Evolutionary conservation across 2,329 filamentous ascomycete species (phyloP), one percentile per base, ranked within the genome.

Genomic region (Xylariaceae sp.): DNA sequence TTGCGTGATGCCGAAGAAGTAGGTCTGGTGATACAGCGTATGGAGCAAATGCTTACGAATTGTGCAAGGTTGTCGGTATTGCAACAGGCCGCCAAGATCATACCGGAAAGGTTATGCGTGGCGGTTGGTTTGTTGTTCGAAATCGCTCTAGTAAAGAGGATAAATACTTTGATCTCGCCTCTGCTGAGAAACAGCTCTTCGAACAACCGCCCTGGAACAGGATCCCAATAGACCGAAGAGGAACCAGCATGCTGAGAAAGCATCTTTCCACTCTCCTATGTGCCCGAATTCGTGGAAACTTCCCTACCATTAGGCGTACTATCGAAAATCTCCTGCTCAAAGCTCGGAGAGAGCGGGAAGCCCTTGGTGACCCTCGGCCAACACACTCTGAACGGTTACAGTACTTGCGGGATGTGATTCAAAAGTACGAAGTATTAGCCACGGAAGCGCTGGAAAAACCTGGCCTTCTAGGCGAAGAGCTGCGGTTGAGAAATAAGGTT

Each of bases 51-150:
- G 3, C 13, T 3, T 35, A 15, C n/a, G 8, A 40, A 41, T 41
- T 35, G 1, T 32, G 29, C 30, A 46, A 55, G 58, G 58, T 61
- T 21, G 48, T 58, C 13, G 18, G 20, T 3, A 55, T 59, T 13
- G 57, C 55, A 6, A 60, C 62, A 23, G 35, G 41, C 16, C 48
- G 37, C 61, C 15, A 49, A 64, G 11, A 45, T 20, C 48, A 45
- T 24, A 50, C 48, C 23, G 35, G 21, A 5, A 37, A 40, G 9
- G 32, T 41, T 27, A 47, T 46, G 30, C 30, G 43, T 21, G 57
- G 66, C 4, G 65, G 66, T 5, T 75, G 72, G 70, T 74, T 73
- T 23, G 64, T 72, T 2, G 72, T 74, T 9, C 67, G 70, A 16
- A 74, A 74, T 29, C 61, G 62, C n/a, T 55, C 52, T 1, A 55